Evolutionary conservation across 805 yeast species (phyloP), one percentile per base, ranked within the genome.

Genomic region (Candida nemodendra): DNA sequence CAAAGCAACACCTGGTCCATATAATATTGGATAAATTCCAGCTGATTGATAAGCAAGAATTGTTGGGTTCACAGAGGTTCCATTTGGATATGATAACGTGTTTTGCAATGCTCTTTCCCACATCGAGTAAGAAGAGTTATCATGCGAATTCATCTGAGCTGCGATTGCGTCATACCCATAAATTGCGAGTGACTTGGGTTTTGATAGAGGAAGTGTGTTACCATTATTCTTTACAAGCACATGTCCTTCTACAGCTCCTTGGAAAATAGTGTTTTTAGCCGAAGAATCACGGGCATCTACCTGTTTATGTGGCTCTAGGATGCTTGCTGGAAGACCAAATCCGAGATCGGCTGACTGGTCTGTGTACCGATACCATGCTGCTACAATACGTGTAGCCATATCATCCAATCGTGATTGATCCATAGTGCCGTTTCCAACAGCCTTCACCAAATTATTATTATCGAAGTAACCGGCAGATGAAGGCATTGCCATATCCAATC

Each of bases 401-500:
- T 79, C 85, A 53, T 76, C 72, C 17, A 79, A 59, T 48, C 84
- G 61, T 36, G 65, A 61, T 42, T 69, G 74, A 1, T 77, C 72
- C 9, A 79, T 55, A 1, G 84, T 74, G 25, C 71, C 72, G 54
- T 79, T 79, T 53, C 69, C 70, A 4, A 79, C 69, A 2, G 79
- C 74, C 40, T 71, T 52, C 0, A 84, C 74, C 39, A 79, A 62
- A 17, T 71, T 69, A 1, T 78, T 80, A 21, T 71, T 61, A 30
- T 68, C 62, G 78, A 78, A 72, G 31, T 66, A 74, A 2, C 25
- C 40, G 36, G 76, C 76, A 45, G 70, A 72, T 1, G 67, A 78
- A 1, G 84, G 84, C 84, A 79, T 78, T 9, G 74, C 65, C 82
- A 80, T 76, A 56, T 80, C 85, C 24, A 77, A 57, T 2, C 86